Conservation (phyloP, 164 flowering plant genomes). For the Cinnamomum micranthum region DNA sequence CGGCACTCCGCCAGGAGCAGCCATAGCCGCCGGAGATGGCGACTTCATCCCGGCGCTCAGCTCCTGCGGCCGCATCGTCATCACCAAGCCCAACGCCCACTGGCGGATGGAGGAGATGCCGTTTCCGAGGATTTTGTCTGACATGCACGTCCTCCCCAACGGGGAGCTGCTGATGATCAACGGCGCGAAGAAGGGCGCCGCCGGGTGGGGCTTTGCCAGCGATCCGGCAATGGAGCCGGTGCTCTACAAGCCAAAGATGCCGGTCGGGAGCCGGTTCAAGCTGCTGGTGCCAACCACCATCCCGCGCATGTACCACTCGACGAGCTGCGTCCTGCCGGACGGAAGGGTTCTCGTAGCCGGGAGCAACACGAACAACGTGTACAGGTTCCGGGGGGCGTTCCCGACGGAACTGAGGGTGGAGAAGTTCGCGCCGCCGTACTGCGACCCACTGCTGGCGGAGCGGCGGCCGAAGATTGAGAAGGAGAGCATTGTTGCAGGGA, state of each 20-base stretch:
- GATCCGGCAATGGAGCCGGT: conserved; percentile 52
- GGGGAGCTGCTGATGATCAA: conserved; percentile 67
- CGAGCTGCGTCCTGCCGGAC: conserved; percentile 51
- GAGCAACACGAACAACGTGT: conserved; percentile 57
- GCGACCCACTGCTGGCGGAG: conserved; percentile 31
- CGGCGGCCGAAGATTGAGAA: conserved; percentile 30
- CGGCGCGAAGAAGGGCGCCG: conserved; percentile 65
- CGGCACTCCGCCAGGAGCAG: conserved; percentile 36
- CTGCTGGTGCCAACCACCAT: conserved; percentile 34
- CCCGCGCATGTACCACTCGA: conserved; percentile 84
- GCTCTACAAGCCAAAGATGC: conserved; percentile 37
- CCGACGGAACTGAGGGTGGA: conserved; percentile 87
- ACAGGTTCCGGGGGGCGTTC: conserved; percentile 36
- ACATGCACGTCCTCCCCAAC: conserved; percentile 67
- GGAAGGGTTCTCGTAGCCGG: conserved; percentile 69
- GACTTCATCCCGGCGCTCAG: conserved; percentile 36
- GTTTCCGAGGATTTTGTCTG: conserved; percentile 60
- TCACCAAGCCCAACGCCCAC: conserved; percentile 24
- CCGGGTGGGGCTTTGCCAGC: conserved; percentile 62
- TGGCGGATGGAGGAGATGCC: conserved; percentile 85
- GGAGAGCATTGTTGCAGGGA: background rate
- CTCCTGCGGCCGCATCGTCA: conserved; percentile 47
- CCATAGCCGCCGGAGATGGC: conserved; percentile 13
- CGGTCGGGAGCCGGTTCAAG: conserved; percentile 27
- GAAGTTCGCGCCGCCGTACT: conserved; percentile 74